These are phyloP conservation scores for Leccinellum rugosiceps DNA, from an alignment of 768 basidiomycete species.

Conservation along the genomic window DNA sequence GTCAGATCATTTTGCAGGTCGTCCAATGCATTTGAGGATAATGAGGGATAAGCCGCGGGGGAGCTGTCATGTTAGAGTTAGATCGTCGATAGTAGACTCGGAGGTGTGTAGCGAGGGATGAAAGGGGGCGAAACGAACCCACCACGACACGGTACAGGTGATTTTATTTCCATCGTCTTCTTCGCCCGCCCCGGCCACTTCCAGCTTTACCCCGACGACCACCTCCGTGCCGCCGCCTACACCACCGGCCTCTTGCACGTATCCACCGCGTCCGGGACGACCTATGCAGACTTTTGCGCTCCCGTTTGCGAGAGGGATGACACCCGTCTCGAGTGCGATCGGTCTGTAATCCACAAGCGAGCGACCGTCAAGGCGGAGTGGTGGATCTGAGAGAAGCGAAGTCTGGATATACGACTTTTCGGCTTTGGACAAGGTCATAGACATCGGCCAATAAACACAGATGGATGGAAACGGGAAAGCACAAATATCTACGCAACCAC, in stretches of 20 bases:
- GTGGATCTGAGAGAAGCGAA: slow-evolving; percentile 54
- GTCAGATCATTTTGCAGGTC: slow-evolving; percentile 77
- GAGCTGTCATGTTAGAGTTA: slow-evolving; percentile 46
- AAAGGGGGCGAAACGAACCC: slow-evolving; percentile 29
- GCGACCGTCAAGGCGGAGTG: slow-evolving; percentile 79
- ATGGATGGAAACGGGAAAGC: neutral
- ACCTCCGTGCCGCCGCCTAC: slow-evolving; percentile 79
- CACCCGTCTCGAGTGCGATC: slow-evolving; percentile 72
- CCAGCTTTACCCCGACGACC: slow-evolving; percentile 74
- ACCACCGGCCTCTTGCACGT: slow-evolving; percentile 70
- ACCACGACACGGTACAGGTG: slow-evolving; percentile 75
- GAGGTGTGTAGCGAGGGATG: neutral
- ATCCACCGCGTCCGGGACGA: slow-evolving; percentile 59
- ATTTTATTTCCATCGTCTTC: slow-evolving; percentile 59
- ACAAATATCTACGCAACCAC: neutral
- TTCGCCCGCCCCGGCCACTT: slow-evolving; percentile 55
- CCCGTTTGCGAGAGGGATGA: slow-evolving; percentile 80
- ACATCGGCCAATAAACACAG: no score
- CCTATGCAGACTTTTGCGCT: slow-evolving; percentile 78
- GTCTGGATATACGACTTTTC: slow-evolving; percentile 75
- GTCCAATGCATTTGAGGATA: slow-evolving; percentile 61
- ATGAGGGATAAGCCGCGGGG: slow-evolving; percentile 73
- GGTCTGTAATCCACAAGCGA: slow-evolving; percentile 61
- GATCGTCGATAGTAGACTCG: neutral
- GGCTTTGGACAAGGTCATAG: slow-evolving; percentile 56